phyloP scores from a whole-genome alignment of 1,284 basidiomycete species.

The Tylopilus microsporus region DNA sequence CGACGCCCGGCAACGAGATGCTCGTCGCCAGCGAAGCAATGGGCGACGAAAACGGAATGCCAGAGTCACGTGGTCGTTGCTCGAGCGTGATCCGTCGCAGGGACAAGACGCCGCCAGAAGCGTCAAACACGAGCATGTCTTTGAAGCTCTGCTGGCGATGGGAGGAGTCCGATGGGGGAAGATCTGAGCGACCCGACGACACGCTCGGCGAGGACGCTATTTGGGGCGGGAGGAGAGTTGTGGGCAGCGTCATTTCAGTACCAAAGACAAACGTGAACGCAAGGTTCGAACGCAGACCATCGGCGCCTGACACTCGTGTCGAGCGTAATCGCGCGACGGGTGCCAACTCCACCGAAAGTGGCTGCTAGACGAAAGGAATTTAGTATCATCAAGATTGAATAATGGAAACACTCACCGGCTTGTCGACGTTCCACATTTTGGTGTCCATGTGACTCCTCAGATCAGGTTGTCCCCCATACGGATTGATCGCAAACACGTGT shows the following conservation, averaged over 20 bases:
- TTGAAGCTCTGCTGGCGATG: slow-evolving; percentile 47
- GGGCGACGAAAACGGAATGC: slow-evolving; percentile 29
- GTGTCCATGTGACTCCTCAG: slow-evolving; percentile 59
- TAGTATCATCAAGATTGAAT: slow-evolving; percentile 2
- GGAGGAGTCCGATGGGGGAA: slow-evolving; percentile 33
- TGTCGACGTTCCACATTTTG: slow-evolving; percentile 51
- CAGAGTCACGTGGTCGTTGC: slow-evolving; percentile 28
- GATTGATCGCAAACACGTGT: slow-evolving; percentile 75
- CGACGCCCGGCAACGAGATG: slow-evolving; percentile 44
- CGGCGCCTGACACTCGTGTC: slow-evolving; percentile 31
- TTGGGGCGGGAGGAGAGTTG: slow-evolving; percentile 37
- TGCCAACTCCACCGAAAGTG: slow-evolving; percentile 49
- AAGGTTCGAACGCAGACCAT: slow-evolving; percentile 39
- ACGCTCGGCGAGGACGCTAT: slow-evolving; percentile 31
- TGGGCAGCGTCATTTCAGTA: slow-evolving; percentile 33
- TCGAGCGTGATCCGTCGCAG: slow-evolving; percentile 53
- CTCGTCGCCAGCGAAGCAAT: slow-evolving; percentile 39
- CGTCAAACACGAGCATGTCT: slow-evolving; percentile 64
- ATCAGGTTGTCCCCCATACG: slow-evolving; percentile 68
- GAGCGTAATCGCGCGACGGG: slow-evolving; percentile 57
- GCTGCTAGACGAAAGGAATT: slow-evolving; percentile 36
- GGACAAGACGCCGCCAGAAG: slow-evolving; percentile 51
- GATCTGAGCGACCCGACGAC: slow-evolving; percentile 33
- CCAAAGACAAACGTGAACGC: slow-evolving; percentile 54
- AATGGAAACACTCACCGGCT: slow-evolving; percentile 39